Conservation (phyloP, 2,329 filamentous ascomycete species). For the Chaetomium sp. region DNA sequence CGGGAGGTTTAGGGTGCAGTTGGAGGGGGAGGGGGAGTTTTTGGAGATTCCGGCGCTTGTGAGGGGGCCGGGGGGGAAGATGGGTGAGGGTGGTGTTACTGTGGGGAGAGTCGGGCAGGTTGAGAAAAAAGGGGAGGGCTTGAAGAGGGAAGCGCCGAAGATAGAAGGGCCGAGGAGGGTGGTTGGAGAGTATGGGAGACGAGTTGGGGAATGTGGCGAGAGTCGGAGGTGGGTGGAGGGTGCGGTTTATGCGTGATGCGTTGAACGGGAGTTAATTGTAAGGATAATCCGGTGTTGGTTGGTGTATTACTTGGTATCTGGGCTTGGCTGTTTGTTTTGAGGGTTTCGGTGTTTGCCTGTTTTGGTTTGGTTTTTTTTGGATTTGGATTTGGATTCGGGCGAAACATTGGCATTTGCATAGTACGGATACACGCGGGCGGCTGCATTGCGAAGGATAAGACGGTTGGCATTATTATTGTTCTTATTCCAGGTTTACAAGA, state of each 20-base stretch:
- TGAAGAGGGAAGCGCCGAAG: not conserved
- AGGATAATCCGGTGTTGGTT: too few relatives aligned
- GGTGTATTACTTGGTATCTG: too few relatives aligned
- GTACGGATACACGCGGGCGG: too few relatives aligned
- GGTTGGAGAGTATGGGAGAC: not conserved
- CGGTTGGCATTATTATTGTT: too few relatives aligned
- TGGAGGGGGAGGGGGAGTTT: conserved; percentile 20
- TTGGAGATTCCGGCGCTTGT: conserved; percentile 23
- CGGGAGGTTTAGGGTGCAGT: conserved; percentile 19
- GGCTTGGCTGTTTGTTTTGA: too few relatives aligned
- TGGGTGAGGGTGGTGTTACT: too few relatives aligned
- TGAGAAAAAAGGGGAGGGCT: not conserved
- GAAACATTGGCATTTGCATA: not conserved
- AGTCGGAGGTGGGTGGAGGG: not conserved
- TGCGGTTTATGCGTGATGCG: not conserved
- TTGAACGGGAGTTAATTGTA: not conserved
- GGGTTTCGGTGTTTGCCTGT: not conserved
- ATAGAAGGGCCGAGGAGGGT: not conserved
- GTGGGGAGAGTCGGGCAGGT: too few relatives aligned
- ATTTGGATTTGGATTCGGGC: not conserved
- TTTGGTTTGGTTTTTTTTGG: not conserved
- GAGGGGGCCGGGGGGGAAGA: not conserved
- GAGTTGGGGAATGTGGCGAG: not conserved
- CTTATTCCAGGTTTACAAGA: too few relatives aligned
- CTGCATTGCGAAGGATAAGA: not conserved